Conservation (phyloP, 1,284 basidiomycete species). For the Paramarasmius palmivorus region DNA sequence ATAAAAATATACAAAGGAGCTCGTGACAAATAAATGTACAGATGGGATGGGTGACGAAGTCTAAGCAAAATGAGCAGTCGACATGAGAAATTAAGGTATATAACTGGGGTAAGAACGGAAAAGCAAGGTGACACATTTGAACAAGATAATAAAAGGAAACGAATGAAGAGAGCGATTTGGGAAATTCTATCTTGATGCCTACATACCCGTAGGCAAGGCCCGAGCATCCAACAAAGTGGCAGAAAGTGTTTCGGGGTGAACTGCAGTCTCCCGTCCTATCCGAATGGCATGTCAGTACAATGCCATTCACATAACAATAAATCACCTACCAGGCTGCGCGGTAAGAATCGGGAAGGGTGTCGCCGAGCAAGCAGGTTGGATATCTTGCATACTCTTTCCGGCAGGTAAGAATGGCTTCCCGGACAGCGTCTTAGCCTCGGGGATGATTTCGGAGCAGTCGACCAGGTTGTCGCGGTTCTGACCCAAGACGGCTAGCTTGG, state of each 20-base stretch:
- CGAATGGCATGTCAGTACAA: neutral
- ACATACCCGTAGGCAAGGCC: neutral
- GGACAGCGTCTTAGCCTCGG: neutral
- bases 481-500: slow-evolving; percentile 11
- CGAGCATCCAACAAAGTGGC: neutral
- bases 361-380: neutral
- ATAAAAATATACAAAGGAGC: no score
- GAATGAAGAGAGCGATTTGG: no score
- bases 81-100: no score
- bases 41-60: no score
- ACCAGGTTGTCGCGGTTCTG: slow-evolving; percentile 4
- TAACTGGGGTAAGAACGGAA: no score
- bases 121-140: no score
- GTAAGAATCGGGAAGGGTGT: neutral
- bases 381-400: neutral
- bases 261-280: neutral
- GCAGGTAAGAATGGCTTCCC: neutral
- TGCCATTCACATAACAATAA: neutral
- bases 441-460: neutral
- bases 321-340: neutral
- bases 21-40: no score
- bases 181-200: no score
- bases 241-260: neutral
- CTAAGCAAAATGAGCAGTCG: no score
- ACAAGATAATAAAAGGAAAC: no score